phyloP scores from a whole-genome alignment of 192 early-diverging fungal genomes.

The Backusella liffmaniae region DNA sequence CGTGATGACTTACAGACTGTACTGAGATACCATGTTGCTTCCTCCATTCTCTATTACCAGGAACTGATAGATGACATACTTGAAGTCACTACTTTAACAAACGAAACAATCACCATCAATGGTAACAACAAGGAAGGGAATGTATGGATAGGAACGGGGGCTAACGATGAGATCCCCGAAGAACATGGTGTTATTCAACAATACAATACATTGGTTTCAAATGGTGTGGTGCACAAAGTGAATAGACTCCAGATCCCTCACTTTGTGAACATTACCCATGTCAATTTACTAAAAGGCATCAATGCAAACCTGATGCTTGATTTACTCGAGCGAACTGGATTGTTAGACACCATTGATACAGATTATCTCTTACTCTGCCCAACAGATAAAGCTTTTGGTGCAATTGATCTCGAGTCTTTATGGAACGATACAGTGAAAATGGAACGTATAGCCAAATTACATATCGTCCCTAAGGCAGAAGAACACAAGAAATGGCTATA shows the following conservation, averaged over 20 bases:
- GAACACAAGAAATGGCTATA: constrained; percentile 4
- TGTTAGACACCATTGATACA: constrained; percentile 26
- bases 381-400: constrained; percentile 50
- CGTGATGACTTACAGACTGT: constrained; percentile 34
- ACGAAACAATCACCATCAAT: constrained; percentile 36
- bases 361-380: constrained; percentile 50
- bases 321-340: constrained; percentile 38
- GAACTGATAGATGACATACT: constrained; percentile 30
- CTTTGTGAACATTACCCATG: constrained; percentile 38
- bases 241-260: constrained; percentile 43
- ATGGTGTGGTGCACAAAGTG: constrained; percentile 51
- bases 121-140: constrained; percentile 13
- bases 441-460: constrained; percentile 54
- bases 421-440: constrained; percentile 40
- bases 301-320: constrained; percentile 39
- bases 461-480: constrained; percentile 54
- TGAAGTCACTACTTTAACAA: constrained; percentile 36
- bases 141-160: not conserved
- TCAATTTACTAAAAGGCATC: constrained; percentile 43
- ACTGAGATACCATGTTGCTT: constrained; percentile 50
- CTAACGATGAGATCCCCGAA: not conserved
- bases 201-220: constrained; percentile 41
- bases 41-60: constrained; percentile 38
- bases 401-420: constrained; percentile 34
- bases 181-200: constrained; percentile 5